A percentile compares a stretch with the other conserved stretches of the same genome.
Conservation (phyloP, 306 rosid genomes). For the Benincasa hispida region DNA sequence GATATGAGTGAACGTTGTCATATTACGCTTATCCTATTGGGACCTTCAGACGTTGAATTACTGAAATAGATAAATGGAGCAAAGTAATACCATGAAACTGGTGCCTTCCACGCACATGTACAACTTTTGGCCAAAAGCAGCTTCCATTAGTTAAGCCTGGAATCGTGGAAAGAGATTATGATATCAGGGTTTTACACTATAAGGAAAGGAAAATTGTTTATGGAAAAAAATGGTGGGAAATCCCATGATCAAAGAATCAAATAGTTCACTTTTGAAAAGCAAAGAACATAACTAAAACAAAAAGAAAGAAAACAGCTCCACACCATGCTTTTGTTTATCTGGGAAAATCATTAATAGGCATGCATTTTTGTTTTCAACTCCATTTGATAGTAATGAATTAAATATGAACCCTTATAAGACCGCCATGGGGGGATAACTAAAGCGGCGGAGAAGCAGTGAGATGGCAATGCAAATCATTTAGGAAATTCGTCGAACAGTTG, state of each 20-base stretch:
- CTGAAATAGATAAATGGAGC: not conserved
- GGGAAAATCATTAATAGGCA: not conserved
- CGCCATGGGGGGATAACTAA: not conserved
- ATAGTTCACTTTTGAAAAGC: not conserved
- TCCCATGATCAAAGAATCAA: not conserved
- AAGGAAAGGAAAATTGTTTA: not conserved
- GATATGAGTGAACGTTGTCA: not conserved
- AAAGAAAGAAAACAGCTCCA: not conserved
- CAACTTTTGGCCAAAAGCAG: slow-evolving; percentile 24
- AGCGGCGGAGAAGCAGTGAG: not conserved
- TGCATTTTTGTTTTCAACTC: not conserved
- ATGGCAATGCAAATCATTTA: not conserved
- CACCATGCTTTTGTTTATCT: not conserved
- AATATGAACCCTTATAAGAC: not conserved
- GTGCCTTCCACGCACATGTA: slow-evolving; percentile 16
- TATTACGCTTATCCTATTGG: not conserved
- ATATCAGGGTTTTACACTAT: not conserved
- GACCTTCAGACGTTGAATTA: not conserved
- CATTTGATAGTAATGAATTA: not conserved
- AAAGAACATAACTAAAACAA: not conserved
- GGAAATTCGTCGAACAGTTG: slow-evolving; percentile 16
- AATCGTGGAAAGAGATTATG: not conserved
- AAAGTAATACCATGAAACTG: slow-evolving; percentile 18
- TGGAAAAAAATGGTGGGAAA: not conserved
- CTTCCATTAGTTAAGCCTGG: slow-evolving; percentile 32